Base-by-base conservation (phyloP, 108 stramenopile species). In the Nitzschia sp. region DNA sequence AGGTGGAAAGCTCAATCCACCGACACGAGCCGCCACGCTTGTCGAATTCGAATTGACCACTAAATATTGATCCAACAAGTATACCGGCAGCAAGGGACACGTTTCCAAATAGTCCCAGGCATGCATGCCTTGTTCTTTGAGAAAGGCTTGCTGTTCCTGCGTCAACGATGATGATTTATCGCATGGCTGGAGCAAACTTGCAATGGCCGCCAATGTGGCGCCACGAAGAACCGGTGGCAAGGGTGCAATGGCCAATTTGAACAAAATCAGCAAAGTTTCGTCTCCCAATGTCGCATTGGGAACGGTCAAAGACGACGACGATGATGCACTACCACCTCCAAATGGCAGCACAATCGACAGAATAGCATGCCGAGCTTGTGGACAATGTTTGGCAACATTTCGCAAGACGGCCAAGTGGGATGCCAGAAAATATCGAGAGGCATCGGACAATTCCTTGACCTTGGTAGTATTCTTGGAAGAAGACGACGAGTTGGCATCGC, bases 91-190 rank as follows among this genome's bases (percentile, higher is more conserved):
- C 17, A 89, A 68, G 34, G 89, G 86, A 64, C 80, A 82, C n/a
- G 75, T 42, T 59, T 94, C 92, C 24, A 94, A 51, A 46, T 89
- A 68, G 23, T 89, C 88, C 92, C 92, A 94, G 9, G 77, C 87
- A 48, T 85, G 73, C 27, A 46, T 73, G 2, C 71, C 86, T 35
- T 70, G 68, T 42, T 82, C 64, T 34, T 66, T 24, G 33, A 73
- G 25, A 6, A 48, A 67, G 58, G 51, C 33, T 64, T 65, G 71
- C 26, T 51, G 38, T 18, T 67, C 58, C 38, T 70, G 54, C 54
- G 59, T 55, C 29, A 38, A 23, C 29, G 56, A 56, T 49, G 72
- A 56, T 46, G 59, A 64, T 19, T 30, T 30, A 6, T 28, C 48
- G 29, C 66, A 34, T 17, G 54, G 45, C 27, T 65, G 81, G 46